Percentiles rank a stretch among this genome's conserved stretches.
Conservation (phyloP, 2,329 filamentous ascomycete genomes). For the Diaporthe sp. region DNA sequence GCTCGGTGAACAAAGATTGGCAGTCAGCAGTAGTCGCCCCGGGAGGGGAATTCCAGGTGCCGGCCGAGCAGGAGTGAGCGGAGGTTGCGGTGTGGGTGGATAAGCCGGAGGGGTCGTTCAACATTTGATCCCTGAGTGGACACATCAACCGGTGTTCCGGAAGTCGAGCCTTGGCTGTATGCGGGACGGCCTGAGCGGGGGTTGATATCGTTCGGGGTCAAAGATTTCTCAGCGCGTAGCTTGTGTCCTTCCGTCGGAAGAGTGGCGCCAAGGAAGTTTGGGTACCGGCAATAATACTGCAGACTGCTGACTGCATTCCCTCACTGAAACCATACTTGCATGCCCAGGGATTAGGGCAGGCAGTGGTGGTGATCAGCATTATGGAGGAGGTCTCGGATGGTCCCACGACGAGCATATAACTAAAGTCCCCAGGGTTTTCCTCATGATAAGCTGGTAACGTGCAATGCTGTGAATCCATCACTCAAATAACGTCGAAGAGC, state of each 20-base stretch:
- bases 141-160: not conserved
- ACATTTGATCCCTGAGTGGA: not conserved
- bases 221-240: not conserved
- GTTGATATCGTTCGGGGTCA: not conserved
- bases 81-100: not conserved
- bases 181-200: not conserved
- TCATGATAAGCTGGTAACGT: not conserved
- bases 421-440: not conserved
- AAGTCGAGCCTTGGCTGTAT: not conserved
- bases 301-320: constrained; percentile 13
- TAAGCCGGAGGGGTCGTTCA: not conserved
- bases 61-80: not conserved
- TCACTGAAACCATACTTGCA: not conserved
- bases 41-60: not conserved
- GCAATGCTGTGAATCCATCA: not conserved
- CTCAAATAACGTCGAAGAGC: not conserved
- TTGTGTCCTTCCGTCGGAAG: not conserved
- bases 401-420: not conserved
- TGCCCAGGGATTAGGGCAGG: not conserved
- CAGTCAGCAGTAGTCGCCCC: not conserved
- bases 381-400: not conserved
- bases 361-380: not conserved
- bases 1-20: not conserved
- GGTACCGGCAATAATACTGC: not conserved
- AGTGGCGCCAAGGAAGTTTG: not conserved